phyloP scores from a whole-genome alignment of 495 filamentous ascomycete species.

The Hypoxylon rickii region DNA sequence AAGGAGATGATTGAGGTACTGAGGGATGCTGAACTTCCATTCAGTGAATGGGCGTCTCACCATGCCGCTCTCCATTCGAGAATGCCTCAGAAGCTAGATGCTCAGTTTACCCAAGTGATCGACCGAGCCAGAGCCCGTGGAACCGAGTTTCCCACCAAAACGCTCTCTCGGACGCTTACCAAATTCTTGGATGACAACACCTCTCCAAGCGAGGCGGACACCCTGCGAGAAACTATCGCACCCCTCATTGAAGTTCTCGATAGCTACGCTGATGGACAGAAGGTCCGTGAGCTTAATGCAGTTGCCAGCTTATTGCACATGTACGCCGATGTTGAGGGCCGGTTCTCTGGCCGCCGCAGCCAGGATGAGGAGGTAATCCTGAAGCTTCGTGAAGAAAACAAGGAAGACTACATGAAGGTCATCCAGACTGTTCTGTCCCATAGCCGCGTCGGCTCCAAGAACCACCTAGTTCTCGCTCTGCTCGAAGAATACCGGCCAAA shows the following conservation, averaged over 20 bases:
- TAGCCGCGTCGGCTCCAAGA: conserved; percentile 89
- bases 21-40: conserved; percentile 86
- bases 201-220: conserved; percentile 61
- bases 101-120: conserved; percentile 77
- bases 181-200: conserved; percentile 92
- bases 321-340: conserved; percentile 80
- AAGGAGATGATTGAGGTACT: conserved; percentile 91
- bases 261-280: conserved; percentile 84
- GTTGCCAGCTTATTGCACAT: conserved; percentile 77
- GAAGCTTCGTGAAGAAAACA: conserved; percentile 92
- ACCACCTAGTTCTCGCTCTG: conserved; percentile 89
- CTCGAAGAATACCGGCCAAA: conserved; percentile 94
- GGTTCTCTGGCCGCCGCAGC: conserved; percentile 81
- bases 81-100: conserved; percentile 92
- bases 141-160: conserved; percentile 90
- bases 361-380: conserved; percentile 96
- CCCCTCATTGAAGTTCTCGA: conserved; percentile 82
- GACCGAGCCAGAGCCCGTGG: conserved; percentile 77
- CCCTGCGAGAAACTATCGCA: conserved; percentile 71
- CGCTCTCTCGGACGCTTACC: conserved; percentile 76
- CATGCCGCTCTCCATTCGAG: conserved; percentile 92
- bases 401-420: conserved; percentile 82
- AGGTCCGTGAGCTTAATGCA: conserved; percentile 84
- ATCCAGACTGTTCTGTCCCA: conserved; percentile 91
- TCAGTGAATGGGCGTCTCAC: conserved; percentile 94